Base-by-base conservation (phyloP, 345 rosid species). In the Corymbia maculata region DNA sequence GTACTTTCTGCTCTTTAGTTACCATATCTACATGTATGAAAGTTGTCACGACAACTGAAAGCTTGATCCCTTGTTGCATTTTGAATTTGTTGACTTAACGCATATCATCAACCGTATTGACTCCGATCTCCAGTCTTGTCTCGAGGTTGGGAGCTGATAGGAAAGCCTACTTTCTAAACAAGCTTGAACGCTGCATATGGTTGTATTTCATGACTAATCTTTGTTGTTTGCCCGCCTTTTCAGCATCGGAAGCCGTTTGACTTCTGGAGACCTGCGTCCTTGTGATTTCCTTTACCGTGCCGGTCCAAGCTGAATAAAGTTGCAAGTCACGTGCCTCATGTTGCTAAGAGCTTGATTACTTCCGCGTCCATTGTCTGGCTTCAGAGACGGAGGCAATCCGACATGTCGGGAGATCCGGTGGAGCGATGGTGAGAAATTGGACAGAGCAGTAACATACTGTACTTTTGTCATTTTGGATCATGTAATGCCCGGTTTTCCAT, bases 241-340 rank as follows among this genome's bases (percentile, higher is more conserved):
- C 94, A 94, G 96, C 98, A 95, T 87, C 90, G 94, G 85, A 94
- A 93, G 89, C 95, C 93, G 28, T 75, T 90, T 6, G 93, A 95
- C 82, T 94, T 94, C 90, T 94, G 96, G 96, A 94, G 79, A 88
- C 90, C 96, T 84, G 64, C 93, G 32, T 75, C 91, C 64, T 68
- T 52, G 3, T 94, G 92, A 93, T 79, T 55, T n/a, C 36, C 28
- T 52, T 85, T 8, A 22, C 26, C n/a, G 0, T 85, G 49, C 47
- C 21, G 52, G 28, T 30, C 28, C 68, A 59, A 85, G 87, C 86
- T 51, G 44, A 52, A 52, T 51, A 85, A 85, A 55, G 55, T 85
- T 53, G 42, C 61, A 42, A 51, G 86, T 22, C 45, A 10, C 61
- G 21, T 21, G n/a, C 28, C 22, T 49, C 45, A 2, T 32, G 45